phyloP scores from a whole-genome alignment of 2,329 filamentous ascomycete species.

The Sclerotinia borealis region DNA sequence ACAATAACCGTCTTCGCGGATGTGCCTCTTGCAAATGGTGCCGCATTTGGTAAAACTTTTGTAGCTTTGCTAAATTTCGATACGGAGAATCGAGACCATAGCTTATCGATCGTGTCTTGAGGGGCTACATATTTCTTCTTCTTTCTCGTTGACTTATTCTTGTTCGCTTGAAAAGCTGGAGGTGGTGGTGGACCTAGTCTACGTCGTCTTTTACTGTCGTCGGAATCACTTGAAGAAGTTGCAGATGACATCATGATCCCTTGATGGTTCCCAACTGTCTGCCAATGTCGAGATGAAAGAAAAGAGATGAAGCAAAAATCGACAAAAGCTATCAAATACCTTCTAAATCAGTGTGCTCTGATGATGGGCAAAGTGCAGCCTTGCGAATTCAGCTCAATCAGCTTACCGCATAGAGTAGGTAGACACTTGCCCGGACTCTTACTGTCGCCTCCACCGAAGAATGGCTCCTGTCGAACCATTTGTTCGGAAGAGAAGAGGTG shows the following conservation, averaged over 20 bases:
- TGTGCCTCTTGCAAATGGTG: conserved; percentile 25
- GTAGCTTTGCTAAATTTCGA: conserved; percentile 61
- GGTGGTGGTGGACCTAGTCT: conserved; percentile 9
- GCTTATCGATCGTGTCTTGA: conserved; percentile 60
- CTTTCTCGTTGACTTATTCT: conserved; percentile 40
- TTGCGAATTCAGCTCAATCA: neutral
- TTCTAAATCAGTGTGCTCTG: neutral
- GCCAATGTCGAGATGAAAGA: neutral
- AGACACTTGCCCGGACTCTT: conserved; percentile 2
- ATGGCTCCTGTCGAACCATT: conserved; percentile 1
- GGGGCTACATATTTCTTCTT: conserved; percentile 54
- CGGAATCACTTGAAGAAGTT: conserved; percentile 21
- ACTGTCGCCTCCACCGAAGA: neutral
- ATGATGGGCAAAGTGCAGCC: neutral
- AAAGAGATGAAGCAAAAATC: neutral
- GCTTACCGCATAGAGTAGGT: neutral
- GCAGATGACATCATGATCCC: conserved; percentile 17
- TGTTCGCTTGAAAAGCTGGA: conserved; percentile 6
- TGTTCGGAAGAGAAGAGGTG: conserved; percentile 8
- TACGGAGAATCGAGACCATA: conserved; percentile 57
- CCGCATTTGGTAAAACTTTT: conserved; percentile 58
- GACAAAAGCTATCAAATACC: neutral
- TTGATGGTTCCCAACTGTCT: neutral
- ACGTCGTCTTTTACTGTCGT: conserved; percentile 11
- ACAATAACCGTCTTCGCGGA: conserved; percentile 11